Conservation (phyloP, 768 basidiomycete species). For the Trametes sanguinea region DNA sequence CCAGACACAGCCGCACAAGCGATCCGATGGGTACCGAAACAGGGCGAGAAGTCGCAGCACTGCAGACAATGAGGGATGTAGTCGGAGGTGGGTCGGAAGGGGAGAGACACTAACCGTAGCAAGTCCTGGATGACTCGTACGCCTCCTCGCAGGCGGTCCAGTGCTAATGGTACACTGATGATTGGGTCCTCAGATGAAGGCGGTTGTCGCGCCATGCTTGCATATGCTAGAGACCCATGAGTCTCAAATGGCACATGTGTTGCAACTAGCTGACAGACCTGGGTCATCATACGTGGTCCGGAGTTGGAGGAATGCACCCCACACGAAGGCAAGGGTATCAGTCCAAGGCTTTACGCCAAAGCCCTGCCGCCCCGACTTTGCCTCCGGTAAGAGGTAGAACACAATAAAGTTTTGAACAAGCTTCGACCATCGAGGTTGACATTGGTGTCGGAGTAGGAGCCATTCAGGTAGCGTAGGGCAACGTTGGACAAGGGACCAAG, state of each 20-base stretch:
- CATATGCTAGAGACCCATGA: conserved; percentile 10
- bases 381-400: conserved; percentile 73
- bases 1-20: conserved; percentile 52
- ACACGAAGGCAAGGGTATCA: conserved; percentile 67
- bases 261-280: conserved; percentile 33
- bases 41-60: conserved; percentile 58
- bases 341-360: conserved; percentile 79
- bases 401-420: conserved; percentile 61
- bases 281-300: conserved; percentile 59
- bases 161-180: conserved; percentile 51
- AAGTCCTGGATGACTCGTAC: conserved; percentile 54
- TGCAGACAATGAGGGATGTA: conserved; percentile 32
- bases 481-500: conserved; percentile 54
- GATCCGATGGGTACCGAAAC: conserved; percentile 71
- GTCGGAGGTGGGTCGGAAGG: not conserved
- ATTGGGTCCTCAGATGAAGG: conserved; percentile 47
- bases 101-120: conserved; percentile 32
- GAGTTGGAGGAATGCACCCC: conserved; percentile 58
- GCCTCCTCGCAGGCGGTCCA: conserved; percentile 63
- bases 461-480: conserved; percentile 57
- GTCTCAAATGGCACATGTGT: conserved; percentile 14
- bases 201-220: conserved; percentile 21
- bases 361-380: conserved; percentile 67
- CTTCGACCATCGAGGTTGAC: conserved; percentile 40
- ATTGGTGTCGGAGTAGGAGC: conserved; percentile 49